Percentiles rank a stretch among this genome's conserved stretches.
Conservation (phyloP, 768 basidiomycete genomes). For the Tulasnella sp. region DNA sequence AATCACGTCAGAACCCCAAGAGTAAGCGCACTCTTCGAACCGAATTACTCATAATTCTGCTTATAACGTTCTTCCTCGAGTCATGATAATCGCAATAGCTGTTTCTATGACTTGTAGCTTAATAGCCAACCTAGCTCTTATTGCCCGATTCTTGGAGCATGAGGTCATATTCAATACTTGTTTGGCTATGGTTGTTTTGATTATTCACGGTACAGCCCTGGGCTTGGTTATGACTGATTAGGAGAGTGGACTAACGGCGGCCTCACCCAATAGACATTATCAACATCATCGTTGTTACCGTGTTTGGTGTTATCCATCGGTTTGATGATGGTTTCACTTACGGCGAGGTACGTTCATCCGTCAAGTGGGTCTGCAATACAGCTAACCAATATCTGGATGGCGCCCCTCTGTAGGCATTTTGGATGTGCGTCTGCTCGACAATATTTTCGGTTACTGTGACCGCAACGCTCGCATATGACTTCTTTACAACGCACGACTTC, state of each 20-base stretch:
- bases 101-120: constrained; percentile 62
- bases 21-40: constrained; percentile 18
- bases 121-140: constrained; percentile 58
- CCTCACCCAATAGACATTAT: constrained; percentile 52
- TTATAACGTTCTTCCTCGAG: neutral
- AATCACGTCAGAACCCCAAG: constrained; percentile 45
- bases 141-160: constrained; percentile 65
- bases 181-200: constrained; percentile 53
- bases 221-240: neutral
- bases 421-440: constrained; percentile 70
- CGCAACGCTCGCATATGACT: constrained; percentile 57
- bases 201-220: constrained; percentile 57
- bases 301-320: constrained; percentile 57
- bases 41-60: neutral
- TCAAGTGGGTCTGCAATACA: neutral
- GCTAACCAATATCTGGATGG: neutral
- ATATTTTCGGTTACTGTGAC: constrained; percentile 58
- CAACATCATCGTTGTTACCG: constrained; percentile 50
- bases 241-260: neutral
- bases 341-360: constrained; percentile 30
- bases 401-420: constrained; percentile 44
- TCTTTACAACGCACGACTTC: constrained; percentile 53
- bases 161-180: constrained; percentile 55
- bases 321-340: constrained; percentile 62
- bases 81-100: constrained; percentile 54